Evolutionary conservation across 2,329 filamentous ascomycete genomes (phyloP), one percentile per base, ranked within the genome.

Genomic region (Xylariaceae sp.): DNA sequence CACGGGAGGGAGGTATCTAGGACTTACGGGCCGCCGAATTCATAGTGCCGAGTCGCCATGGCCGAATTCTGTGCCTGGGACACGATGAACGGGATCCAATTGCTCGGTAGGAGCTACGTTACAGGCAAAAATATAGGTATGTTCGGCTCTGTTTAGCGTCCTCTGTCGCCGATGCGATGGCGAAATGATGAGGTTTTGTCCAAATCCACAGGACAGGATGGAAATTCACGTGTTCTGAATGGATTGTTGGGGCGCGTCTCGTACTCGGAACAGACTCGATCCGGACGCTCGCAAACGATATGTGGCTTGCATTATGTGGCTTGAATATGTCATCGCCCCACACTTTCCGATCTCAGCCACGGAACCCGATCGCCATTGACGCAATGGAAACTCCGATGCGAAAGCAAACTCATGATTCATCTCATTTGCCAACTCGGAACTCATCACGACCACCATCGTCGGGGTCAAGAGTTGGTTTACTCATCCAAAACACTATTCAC

Each of bases 21-120:
- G 13, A 59, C 66, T 64, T 62, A 68, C 66, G 66, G 66, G 8
- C 66, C 66, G 48, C 66, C 64, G 53, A 67, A 67, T 51, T 67
- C 65, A 44, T 67, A 67, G 44, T 61, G 23, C 23, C 23, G 35
- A 55, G 62, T 53, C 45, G 59, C 52, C 56, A 64, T 65, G 42
- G 15, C 55, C 6, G 37, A 50, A 11, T n/a, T 55, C 15, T 11
- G 53, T 15, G 39, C 17, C 34, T 47, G 13, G 23, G 39, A 52
- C 52, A 47, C 42, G n/a, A 39, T 47, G 7, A 3, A 11, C 37
- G 55, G 9, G 44, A 23, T 56, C 44, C 17, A 52, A 55, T 37
- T 49, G 42, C 35, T 49, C n/a, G 39, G 50, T 37, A 37, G 10
- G n/a, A 47, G 52, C 23, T 13, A 39, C 15, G n/a, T 3, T 9